A percentile compares a stretch with the other conserved stretches of the same genome.
These are phyloP conservation scores for Steccherinum ochraceum DNA, from an alignment of 768 basidiomycete species.

Conservation along the genomic window DNA sequence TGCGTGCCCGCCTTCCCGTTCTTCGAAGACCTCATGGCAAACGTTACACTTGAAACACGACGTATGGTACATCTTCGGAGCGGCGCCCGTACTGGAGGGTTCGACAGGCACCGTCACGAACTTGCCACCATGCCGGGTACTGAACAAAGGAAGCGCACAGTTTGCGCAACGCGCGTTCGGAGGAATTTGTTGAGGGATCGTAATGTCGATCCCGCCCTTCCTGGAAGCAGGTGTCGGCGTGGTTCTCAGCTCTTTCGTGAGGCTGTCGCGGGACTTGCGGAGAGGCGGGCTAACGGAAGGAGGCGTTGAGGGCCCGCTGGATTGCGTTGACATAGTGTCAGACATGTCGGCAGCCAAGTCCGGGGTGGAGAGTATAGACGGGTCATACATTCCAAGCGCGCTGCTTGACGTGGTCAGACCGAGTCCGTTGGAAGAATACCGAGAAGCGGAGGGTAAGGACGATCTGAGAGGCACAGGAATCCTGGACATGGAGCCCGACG, in stretches of 20 bases:
- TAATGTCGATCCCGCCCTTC: conserved; percentile 7
- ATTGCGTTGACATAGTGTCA: conserved; percentile 46
- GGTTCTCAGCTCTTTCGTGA: background rate
- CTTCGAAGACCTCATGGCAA: conserved; percentile 60
- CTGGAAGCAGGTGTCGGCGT: conserved; percentile 3
- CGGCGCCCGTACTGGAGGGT: conserved; percentile 29
- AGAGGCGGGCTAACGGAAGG: conserved; percentile 29
- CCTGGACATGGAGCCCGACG: conserved; percentile 14
- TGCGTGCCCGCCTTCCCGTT: conserved; percentile 53
- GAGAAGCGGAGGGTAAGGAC: background rate
- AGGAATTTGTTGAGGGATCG: conserved; percentile 28
- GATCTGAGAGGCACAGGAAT: conserved; percentile 9
- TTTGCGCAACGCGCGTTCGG: conserved; percentile 49
- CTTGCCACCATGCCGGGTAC: conserved; percentile 47
- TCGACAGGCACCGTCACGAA: conserved; percentile 67
- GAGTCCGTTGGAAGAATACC: background rate
- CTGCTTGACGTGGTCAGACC: background rate
- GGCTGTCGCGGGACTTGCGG: conserved; percentile 6
- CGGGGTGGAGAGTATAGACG: conserved; percentile 42
- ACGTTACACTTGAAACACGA: conserved; percentile 71
- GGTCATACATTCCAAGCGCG: conserved; percentile 17
- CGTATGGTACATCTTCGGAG: conserved; percentile 61
- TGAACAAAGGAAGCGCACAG: conserved; percentile 55
- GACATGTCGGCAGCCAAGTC: conserved; percentile 57
- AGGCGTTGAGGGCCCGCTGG: conserved; percentile 50